These are phyloP conservation scores for Catunica adiposa DNA, from an alignment of 2,329 filamentous ascomycete species.

Conservation along the genomic window DNA sequence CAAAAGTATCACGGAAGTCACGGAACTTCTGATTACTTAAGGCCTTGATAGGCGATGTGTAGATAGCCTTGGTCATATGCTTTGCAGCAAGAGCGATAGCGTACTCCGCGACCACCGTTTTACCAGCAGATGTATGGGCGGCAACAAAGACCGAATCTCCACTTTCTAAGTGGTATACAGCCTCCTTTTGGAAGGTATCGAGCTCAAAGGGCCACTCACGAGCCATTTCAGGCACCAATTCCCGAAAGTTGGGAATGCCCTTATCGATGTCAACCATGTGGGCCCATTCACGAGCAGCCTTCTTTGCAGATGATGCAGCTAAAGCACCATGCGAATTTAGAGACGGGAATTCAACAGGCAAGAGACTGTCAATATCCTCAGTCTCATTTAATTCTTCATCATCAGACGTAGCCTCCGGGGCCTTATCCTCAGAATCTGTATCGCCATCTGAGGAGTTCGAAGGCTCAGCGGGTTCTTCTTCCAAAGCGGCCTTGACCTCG, in stretches of 20 bases:
- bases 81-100: conserved; percentile 91
- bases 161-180: conserved; percentile 89
- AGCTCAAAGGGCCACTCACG: conserved; percentile 93
- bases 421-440: not conserved
- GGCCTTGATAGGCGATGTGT: conserved; percentile 96
- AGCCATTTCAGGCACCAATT: conserved; percentile 91
- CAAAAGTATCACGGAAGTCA: conserved; percentile 78
- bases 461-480: conserved; percentile 25
- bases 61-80: conserved; percentile 99
- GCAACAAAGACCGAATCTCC: conserved; percentile 97
- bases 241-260: conserved; percentile 83
- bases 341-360: conserved; percentile 87
- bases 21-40: conserved; percentile 97
- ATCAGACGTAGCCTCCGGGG: not conserved
- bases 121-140: conserved; percentile 91
- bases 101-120: conserved; percentile 96
- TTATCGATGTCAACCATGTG: conserved; percentile 95
- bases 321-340: conserved; percentile 70
- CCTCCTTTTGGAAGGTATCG: conserved; percentile 96
- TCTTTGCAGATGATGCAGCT: conserved; percentile 52
- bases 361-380: conserved; percentile 63
- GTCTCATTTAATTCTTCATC: conserved; percentile 29
- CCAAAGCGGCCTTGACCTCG: conserved; percentile 36
- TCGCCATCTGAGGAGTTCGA: not conserved
- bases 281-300: conserved; percentile 77